These are phyloP conservation scores for Pythium myriotylum DNA, from an alignment of 352 stramenopile genomes.

Conservation along the genomic window DNA sequence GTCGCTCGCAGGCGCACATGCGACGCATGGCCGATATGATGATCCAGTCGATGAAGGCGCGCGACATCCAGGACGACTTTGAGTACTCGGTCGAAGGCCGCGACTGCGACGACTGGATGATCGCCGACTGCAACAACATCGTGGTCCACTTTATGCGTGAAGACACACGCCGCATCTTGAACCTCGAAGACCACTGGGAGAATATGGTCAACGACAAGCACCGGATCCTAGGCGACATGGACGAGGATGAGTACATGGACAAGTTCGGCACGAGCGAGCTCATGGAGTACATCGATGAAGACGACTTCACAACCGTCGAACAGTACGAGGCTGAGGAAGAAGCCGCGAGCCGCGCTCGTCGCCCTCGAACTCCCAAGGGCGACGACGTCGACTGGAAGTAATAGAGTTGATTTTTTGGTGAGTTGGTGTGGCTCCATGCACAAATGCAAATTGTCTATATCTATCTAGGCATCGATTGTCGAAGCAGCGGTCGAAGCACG, in stretches of 20 bases:
- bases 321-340: conserved; percentile 14
- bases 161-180: conserved; percentile 74
- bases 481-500: neutral
- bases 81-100: conserved; percentile 85
- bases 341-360: neutral
- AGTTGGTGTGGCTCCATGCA: neutral
- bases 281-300: conserved; percentile 78
- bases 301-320: conserved; percentile 47
- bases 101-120: conserved; percentile 93
- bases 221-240: conserved; percentile 78
- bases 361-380: conserved; percentile 15
- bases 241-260: conserved; percentile 87
- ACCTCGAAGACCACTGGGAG: conserved; percentile 81
- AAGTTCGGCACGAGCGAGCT: conserved; percentile 85
- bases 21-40: conserved; percentile 87
- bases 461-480: conserved; percentile 4
- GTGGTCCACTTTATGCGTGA: conserved; percentile 88
- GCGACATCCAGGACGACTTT: conserved; percentile 70
- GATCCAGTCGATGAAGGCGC: conserved; percentile 82
- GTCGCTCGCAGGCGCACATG: conserved; percentile 84
- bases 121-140: conserved; percentile 90
- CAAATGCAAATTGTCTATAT: neutral
- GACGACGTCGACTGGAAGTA: conserved; percentile 66
- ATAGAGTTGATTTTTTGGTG: neutral
- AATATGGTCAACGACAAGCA: conserved; percentile 87